Base-by-base conservation (phyloP, 2,329 filamentous ascomycete species). In the Epichloe glyceriae region DNA sequence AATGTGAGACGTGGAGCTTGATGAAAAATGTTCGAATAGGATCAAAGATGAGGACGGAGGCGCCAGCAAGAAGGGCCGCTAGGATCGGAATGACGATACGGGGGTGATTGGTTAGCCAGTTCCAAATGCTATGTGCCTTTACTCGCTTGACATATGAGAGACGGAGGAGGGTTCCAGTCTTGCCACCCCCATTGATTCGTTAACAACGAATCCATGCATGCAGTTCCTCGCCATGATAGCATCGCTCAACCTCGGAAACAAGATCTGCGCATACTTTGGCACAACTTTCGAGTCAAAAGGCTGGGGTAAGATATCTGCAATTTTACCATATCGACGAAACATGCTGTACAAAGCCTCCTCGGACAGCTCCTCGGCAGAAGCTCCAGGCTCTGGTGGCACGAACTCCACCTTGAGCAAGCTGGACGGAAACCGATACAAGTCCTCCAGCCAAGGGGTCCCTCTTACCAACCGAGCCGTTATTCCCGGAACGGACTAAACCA, bases 21-120 rank as follows among this genome's bases (percentile, higher is more conserved):
- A 97, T 87, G 60, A 94, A 96, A 62, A 94, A 93, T 0, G 89
- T 90, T 43, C 93, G 82, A 52, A 98, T 90, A 0, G 93, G 93
- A 59, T 98, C 93, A 61, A 98, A 97, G 7, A 97, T 75, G 1
- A 87, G 81, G 19, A 96, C 88, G 0, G 90, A 94, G 46, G 93
- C 72, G 35, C 85, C 83, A 0, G 90, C 89, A 33, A 95, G 64
- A 3, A 97, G 68, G 1, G 89, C 91, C 15, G 88, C 88, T 2
- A 95, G 50, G 1, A 86, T 68, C 0, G 93, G 91, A 45, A 98
- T 84, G 26, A 95, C 86, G 44, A 97, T 87, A 46, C 89, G 79
- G 0, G 91, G 90, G 61, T 98, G 93, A 52, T 72, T 86, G 10
- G 86, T 75, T 30, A 97, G 67, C 90, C 89, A 97, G 56, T 95